A percentile compares a stretch with the other conserved stretches of the same genome.
Conservation (phyloP, 805 yeast species). For the Barnettozyma botsteinii region DNA sequence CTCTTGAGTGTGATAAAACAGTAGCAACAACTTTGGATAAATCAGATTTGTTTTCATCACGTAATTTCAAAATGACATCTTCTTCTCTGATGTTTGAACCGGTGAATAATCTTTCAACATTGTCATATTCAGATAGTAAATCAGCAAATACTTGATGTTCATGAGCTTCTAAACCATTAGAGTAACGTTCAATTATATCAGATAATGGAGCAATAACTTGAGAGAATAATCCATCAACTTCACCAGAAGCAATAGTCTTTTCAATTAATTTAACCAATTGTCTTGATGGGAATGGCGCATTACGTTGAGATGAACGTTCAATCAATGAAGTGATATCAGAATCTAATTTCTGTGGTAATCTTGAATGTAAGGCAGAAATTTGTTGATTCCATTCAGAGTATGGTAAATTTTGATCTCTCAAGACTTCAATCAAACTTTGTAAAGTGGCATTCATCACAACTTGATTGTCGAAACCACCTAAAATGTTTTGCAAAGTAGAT, state of each 20-base stretch:
- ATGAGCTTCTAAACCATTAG: conserved; percentile 74
- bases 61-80: conserved; percentile 76
- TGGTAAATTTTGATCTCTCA: conserved; percentile 80
- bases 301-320: conserved; percentile 57
- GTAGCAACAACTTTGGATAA: conserved; percentile 64
- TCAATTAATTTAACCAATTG: conserved; percentile 69
- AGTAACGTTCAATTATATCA: conserved; percentile 62
- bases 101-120: conserved; percentile 72
- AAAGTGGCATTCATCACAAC: conserved; percentile 85
- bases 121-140: conserved; percentile 65
- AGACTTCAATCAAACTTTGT: conserved; percentile 60
- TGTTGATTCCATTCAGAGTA: conserved; percentile 87
- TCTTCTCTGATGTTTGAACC: conserved; percentile 79
- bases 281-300: conserved; percentile 90
- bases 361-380: conserved; percentile 85
- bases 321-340: conserved; percentile 57
- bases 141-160: conserved; percentile 71
- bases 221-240: conserved; percentile 45
- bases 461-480: conserved; percentile 92
- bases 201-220: conserved; percentile 68
- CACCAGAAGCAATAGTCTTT: conserved; percentile 48
- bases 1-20: conserved; percentile 87
- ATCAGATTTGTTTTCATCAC: conserved; percentile 82
- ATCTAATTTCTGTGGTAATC: conserved; percentile 78
- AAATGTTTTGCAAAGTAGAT: conserved; percentile 65